phyloP scores from a whole-genome alignment of 2,329 filamentous ascomycete genomes.

The Helicocarpus griseus region DNA sequence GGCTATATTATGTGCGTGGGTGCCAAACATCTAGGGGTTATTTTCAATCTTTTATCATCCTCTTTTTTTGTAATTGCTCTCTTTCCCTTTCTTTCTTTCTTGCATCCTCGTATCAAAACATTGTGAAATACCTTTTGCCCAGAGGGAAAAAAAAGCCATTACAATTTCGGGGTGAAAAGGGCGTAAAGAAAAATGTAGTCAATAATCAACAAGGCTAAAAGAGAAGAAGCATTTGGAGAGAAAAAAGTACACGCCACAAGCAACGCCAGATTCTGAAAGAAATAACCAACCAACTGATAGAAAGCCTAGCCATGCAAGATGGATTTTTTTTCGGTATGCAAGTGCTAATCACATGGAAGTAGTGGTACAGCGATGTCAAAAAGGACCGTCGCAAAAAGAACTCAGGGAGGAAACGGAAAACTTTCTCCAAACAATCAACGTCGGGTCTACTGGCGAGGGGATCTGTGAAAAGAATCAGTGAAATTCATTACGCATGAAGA shows the following conservation, averaged over 20 bases:
- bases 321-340: slow-evolving; percentile 25
- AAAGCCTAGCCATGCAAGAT: slow-evolving; percentile 26
- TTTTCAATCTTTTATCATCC: slow-evolving; percentile 14
- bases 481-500: background rate
- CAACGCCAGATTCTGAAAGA: slow-evolving; percentile 23
- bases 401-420: slow-evolving; percentile 1
- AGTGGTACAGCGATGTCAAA: slow-evolving; percentile 29
- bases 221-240: slow-evolving; percentile 12
- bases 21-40: slow-evolving; percentile 18
- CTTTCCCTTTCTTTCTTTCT: slow-evolving; percentile 1
- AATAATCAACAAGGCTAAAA: slow-evolving; percentile 10
- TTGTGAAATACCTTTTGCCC: slow-evolving; percentile 7
- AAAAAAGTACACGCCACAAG: slow-evolving; percentile 9
- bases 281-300: slow-evolving; percentile 30
- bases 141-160: slow-evolving; percentile 1
- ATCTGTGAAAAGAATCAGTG: slow-evolving; percentile 17
- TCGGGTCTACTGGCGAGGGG: slow-evolving; percentile 30
- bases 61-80: slow-evolving; percentile 13
- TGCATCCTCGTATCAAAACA: slow-evolving; percentile 11
- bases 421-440: background rate
- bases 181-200: background rate
- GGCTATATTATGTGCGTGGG: slow-evolving; percentile 16
- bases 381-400: slow-evolving; percentile 2
- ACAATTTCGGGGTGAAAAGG: slow-evolving; percentile 17
- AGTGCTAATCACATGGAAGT: slow-evolving; percentile 20